Base-by-base conservation (phyloP, 352 stramenopile species). In the Lagenidium giganteum region DNA sequence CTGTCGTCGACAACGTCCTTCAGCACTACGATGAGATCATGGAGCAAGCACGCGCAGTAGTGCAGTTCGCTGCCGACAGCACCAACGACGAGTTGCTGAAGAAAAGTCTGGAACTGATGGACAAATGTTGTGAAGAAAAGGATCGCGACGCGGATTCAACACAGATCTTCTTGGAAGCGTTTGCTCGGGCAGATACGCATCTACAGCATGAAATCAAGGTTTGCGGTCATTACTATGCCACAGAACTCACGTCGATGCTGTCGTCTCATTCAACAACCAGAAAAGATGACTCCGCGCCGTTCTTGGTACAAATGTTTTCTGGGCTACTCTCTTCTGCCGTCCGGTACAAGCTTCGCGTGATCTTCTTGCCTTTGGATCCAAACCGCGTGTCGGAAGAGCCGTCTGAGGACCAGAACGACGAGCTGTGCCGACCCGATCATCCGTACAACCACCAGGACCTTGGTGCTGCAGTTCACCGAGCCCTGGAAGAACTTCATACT, bases 401-500 rank as follows among this genome's bases (percentile, higher is more conserved):
- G n/a, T n/a, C n/a, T n/a, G 55, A 63, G 5, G 42, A 17, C 16
- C 30, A 47, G 34, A 47, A 35, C 24, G 57, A 63, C 14, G 54
- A 65, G 13, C n/a, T n/a, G 67, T 71, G 35, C 63, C 61, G 2
- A 51, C n/a, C n/a, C n/a, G 38, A 54, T 7, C 31, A 30, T 23
- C n/a, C 43, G 26, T 82, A 82, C 29, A 43, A 63, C 4, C 71
- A 84, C 30, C 71, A 84, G 46, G 68, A 84, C 44, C 57, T 84
- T 40, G 71, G 68, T 16, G 69, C 71, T 20, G 69, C 71, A 4
- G 60, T 84, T 35, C 69, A 84, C 38, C 72, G 64, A 30, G 68
- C 66, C 21, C 30, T 84, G 18, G 59, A 71, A 20, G 66, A 82
- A 36, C 64, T 62, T 22, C 38, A n/a, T 71, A 18, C 14, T 79